phyloP scores from a whole-genome alignment of 805 yeast species.

The Candida pini region DNA sequence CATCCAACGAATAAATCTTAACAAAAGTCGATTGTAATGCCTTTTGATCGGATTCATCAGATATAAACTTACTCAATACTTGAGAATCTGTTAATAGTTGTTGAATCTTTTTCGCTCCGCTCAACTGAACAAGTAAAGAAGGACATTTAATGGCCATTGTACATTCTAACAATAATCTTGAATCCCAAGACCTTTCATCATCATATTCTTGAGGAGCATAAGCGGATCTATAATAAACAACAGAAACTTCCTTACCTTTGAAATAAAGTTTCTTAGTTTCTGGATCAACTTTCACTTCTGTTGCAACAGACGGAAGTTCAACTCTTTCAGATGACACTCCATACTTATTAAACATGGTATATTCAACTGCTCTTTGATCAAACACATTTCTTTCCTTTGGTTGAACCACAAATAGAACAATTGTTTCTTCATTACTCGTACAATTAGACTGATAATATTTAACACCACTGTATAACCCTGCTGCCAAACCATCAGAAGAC shows the following conservation, averaged over 20 bases:
- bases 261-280: conserved; percentile 48
- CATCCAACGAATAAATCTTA: conserved; percentile 80
- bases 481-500: conserved; percentile 57
- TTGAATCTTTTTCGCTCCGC: conserved; percentile 93
- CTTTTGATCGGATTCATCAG: conserved; percentile 14
- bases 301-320: conserved; percentile 54
- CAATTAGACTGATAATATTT: conserved; percentile 40
- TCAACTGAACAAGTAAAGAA: conserved; percentile 76
- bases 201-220: conserved; percentile 81
- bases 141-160: conserved; percentile 89
- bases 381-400: conserved; percentile 81
- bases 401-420: conserved; percentile 76
- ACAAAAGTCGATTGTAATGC: conserved; percentile 64
- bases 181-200: conserved; percentile 65
- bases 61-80: conserved; percentile 43
- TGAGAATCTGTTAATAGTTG: conserved; percentile 66
- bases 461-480: conserved; percentile 66
- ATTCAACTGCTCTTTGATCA: conserved; percentile 87
- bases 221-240: conserved; percentile 87
- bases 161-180: conserved; percentile 66
- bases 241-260: conserved; percentile 68
- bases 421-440: conserved; percentile 33
- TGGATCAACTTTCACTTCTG: conserved; percentile 35
- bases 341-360: conserved; percentile 49
- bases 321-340: conserved; percentile 61